A percentile compares a stretch with the other conserved stretches of the same genome.
Conservation (phyloP, 805 yeast species). For the Lachancea nothofagi region DNA sequence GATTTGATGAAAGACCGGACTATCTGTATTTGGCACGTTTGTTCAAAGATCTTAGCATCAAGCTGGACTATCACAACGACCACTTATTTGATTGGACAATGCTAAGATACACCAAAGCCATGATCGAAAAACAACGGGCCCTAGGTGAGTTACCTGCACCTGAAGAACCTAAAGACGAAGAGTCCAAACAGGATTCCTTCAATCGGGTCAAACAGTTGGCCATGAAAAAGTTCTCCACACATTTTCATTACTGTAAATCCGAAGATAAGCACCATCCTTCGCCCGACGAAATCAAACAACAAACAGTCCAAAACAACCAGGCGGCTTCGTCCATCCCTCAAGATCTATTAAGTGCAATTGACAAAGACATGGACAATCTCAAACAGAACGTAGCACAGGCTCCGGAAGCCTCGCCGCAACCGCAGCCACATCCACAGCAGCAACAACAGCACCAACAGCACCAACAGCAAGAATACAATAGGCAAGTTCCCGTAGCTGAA, state of each 20-base stretch:
- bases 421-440: constrained; percentile 9
- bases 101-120: constrained; percentile 34
- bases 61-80: constrained; percentile 87
- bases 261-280: constrained; percentile 32
- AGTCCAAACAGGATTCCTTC: constrained; percentile 30
- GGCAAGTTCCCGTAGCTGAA: constrained; percentile 10
- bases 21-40: constrained; percentile 81
- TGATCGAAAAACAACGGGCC: constrained; percentile 30
- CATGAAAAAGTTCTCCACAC: constrained; percentile 33
- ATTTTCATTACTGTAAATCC: constrained; percentile 32
- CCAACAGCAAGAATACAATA: constrained; percentile 13
- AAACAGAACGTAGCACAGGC: constrained; percentile 22
- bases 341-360: constrained; percentile 29
- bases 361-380: constrained; percentile 30
- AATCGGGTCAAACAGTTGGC: constrained; percentile 32
- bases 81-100: constrained; percentile 97
- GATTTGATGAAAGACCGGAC: constrained; percentile 96
- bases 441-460: constrained; percentile 10
- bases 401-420: constrained; percentile 8
- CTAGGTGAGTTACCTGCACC: constrained; percentile 12
- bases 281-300: constrained; percentile 33
- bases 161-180: constrained; percentile 11
- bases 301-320: constrained; percentile 24
- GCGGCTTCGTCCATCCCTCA: constrained; percentile 26
- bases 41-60: constrained; percentile 80